These are phyloP conservation scores for Auxenochlorella protothecoides DNA, from an alignment of 139 green algal species.

Conservation along the genomic window DNA sequence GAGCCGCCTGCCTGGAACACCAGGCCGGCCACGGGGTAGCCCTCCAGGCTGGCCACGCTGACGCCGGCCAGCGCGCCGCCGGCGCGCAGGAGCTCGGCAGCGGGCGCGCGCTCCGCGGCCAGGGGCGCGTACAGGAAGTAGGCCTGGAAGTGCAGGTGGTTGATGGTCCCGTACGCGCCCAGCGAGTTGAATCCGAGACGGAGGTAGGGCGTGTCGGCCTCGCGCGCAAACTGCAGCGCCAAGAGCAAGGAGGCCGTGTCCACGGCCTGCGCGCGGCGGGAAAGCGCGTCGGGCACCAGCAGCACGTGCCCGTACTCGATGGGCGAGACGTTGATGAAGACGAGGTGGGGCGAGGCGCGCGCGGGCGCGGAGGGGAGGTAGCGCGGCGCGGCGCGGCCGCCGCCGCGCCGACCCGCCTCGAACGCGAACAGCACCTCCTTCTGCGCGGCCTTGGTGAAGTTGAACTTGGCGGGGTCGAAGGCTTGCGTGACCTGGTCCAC, in stretches of 20 bases:
- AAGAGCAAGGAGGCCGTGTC: slow-evolving; percentile 47
- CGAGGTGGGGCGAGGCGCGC: slow-evolving; percentile 55
- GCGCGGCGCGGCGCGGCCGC: not conserved
- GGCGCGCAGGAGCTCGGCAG: slow-evolving; percentile 22
- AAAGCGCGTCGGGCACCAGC: slow-evolving; percentile 78
- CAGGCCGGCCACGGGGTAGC: slow-evolving; percentile 79
- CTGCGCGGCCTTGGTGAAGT: slow-evolving; percentile 91
- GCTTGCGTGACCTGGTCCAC: slow-evolving; percentile 78
- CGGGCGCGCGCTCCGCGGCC: slow-evolving; percentile 75
- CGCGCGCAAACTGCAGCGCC: slow-evolving; percentile 79
- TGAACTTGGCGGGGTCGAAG: slow-evolving; percentile 94
- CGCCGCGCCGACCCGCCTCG: slow-evolving; percentile 21
- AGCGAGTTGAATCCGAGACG: slow-evolving; percentile 93
- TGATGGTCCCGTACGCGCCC: slow-evolving; percentile 96
- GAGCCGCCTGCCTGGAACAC: slow-evolving; percentile 74
- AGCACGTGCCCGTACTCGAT: slow-evolving; percentile 99
- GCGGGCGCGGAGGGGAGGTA: slow-evolving; percentile 1
- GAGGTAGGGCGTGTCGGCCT: slow-evolving; percentile 85
- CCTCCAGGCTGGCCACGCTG: slow-evolving; percentile 41
- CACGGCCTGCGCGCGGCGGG: slow-evolving; percentile 54
- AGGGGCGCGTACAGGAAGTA: slow-evolving; percentile 45
- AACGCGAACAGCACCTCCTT: slow-evolving; percentile 91
- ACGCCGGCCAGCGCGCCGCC: slow-evolving; percentile 16
- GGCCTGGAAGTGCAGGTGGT: slow-evolving; percentile 98
- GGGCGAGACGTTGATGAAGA: slow-evolving; percentile 95